Percentiles rank a stretch among this genome's conserved stretches.
Conservation (phyloP, 331 rosid genomes). For the Arachis monticola region DNA sequence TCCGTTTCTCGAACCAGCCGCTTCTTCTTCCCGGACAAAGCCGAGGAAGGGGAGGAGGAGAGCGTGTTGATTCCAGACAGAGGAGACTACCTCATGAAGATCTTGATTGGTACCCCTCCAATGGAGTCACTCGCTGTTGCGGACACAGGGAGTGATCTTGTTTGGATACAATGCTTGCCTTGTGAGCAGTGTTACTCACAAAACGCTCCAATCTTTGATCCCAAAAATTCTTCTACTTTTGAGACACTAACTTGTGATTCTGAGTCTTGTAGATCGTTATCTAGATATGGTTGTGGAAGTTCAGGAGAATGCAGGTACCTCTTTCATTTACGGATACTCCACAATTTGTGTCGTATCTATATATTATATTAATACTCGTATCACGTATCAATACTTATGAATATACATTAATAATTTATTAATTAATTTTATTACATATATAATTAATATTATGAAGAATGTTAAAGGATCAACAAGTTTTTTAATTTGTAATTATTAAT, state of each 20-base stretch:
- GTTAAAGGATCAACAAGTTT: no score
- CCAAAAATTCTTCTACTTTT: constrained; percentile 16
- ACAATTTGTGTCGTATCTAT: no score
- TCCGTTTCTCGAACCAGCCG: neutral
- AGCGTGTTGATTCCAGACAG: neutral
- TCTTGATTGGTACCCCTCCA: constrained; percentile 18
- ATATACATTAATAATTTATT: no score
- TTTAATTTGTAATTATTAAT: no score
- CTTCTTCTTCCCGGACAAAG: no score
- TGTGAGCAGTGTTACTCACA: constrained; percentile 13
- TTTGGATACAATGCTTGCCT: constrained; percentile 29
- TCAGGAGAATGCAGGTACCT: neutral
- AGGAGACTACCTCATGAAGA: constrained; percentile 12
- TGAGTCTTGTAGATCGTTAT: neutral
- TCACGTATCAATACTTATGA: no score
- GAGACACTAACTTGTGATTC: neutral
- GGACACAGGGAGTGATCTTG: constrained; percentile 38
- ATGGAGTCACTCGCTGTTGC: constrained; percentile 27
- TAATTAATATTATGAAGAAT: no score
- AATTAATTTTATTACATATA: no score
- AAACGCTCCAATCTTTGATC: constrained; percentile 9
- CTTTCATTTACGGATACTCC: no score
- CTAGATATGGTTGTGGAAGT: neutral
- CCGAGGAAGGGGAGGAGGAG: no score
- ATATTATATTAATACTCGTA: no score